A percentile compares a stretch with the other conserved stretches of the same genome.
Evolutionary conservation across 192 early-diverging fungal genomes (phyloP).

Genomic region (Coemansia umbellata): DNA sequence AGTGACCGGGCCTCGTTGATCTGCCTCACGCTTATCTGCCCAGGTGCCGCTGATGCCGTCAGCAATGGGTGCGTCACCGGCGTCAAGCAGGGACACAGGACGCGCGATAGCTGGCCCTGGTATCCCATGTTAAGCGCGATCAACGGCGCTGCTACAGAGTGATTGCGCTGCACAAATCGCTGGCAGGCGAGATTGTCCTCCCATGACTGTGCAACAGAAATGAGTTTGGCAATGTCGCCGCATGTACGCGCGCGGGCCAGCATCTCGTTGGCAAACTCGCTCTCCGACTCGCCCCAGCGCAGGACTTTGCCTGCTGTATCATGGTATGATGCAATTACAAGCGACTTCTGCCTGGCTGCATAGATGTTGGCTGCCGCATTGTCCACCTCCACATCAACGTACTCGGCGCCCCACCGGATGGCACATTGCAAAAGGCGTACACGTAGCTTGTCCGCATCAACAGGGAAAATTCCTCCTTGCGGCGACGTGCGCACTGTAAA

Average conservation of each 20-base stretch:
- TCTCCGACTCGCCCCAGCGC: constrained; percentile 27
- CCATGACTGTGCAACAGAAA: constrained; percentile 71
- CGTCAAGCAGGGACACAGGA: constrained; percentile 85
- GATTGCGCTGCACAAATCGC: constrained; percentile 58
- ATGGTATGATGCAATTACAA: constrained; percentile 89
- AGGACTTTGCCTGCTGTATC: constrained; percentile 59
- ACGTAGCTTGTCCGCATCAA: constrained; percentile 54
- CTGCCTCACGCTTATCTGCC: constrained; percentile 80
- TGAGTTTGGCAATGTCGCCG: constrained; percentile 90
- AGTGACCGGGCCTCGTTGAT: constrained; percentile 69
- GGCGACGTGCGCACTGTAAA: constrained; percentile 87
- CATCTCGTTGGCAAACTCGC: constrained; percentile 41
- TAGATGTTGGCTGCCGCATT: constrained; percentile 5
- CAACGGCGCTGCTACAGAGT: constrained; percentile 54
- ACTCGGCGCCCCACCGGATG: constrained; percentile 88
- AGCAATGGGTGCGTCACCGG: constrained; percentile 88
- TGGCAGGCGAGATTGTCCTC: constrained; percentile 82
- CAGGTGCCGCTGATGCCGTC: constrained; percentile 82
- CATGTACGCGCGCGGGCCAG: constrained; percentile 51
- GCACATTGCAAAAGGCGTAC: constrained; percentile 67
- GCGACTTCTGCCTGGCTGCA: constrained; percentile 47
- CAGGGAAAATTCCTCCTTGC: constrained; percentile 84
- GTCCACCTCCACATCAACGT: constrained; percentile 81
- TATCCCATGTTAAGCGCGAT: constrained; percentile 96
- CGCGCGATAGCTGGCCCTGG: constrained; percentile 83